Evolutionary conservation across 78 protist genomes (phyloP).

Genomic region (Monocercomonoides exilis): DNA sequence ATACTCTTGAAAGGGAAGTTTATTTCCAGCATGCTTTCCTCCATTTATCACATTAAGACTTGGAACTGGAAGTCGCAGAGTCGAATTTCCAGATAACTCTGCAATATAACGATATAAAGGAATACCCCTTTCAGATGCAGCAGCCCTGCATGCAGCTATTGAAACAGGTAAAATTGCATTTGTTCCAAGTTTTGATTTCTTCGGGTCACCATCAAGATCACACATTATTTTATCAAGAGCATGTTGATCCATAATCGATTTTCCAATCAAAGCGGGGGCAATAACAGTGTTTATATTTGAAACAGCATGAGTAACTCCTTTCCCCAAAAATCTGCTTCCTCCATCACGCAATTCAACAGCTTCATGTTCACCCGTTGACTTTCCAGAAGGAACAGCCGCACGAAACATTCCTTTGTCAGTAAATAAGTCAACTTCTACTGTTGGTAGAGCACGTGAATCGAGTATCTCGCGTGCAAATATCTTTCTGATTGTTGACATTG

Average conservation of each 20-base stretch:
- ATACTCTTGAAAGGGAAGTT: constrained; percentile 90
- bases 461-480: too few relatives aligned
- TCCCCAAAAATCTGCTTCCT: constrained; percentile 82
- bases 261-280: constrained; percentile 77
- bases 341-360: too few relatives aligned
- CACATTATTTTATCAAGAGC: constrained; percentile 80
- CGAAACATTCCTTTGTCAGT: constrained; percentile 68
- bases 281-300: constrained; percentile 68
- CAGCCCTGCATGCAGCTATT: constrained; percentile 92
- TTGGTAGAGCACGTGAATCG: constrained; percentile 91
- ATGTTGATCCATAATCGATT: constrained; percentile 63
- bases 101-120: constrained; percentile 89
- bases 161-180: constrained; percentile 96
- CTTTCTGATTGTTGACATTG: too few relatives aligned
- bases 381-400: constrained; percentile 95
- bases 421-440: constrained; percentile 76
- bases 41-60: constrained; percentile 98
- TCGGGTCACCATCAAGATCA: constrained; percentile 79
- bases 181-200: constrained; percentile 92
- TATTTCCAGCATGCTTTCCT: constrained; percentile 94
- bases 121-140: constrained; percentile 65
- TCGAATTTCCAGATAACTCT: constrained; percentile 59
- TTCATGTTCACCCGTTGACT: constrained; percentile 96
- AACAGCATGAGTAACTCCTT: constrained; percentile 88
- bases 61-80: constrained; percentile 81